Conservation (phyloP, 73 alveolate genomes). For the Tetrahymena malaccensis region DNA sequence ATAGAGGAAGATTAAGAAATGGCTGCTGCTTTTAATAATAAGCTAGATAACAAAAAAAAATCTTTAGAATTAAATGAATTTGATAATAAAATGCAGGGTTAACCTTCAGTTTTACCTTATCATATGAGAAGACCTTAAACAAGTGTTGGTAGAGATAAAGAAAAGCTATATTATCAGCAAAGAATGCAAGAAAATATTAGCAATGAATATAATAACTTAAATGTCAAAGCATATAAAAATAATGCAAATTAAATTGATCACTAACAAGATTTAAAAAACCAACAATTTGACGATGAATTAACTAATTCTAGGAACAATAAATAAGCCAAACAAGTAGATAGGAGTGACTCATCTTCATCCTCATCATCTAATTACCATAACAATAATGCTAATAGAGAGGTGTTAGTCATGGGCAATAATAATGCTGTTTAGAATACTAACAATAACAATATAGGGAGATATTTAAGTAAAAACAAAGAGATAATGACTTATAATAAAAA, state of each 20-base stretch:
- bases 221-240: background rate
- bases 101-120: background rate
- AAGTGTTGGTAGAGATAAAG: background rate
- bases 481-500: background rate
- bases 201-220: background rate
- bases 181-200: background rate
- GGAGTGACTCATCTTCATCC: background rate
- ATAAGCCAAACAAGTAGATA: background rate
- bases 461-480: background rate
- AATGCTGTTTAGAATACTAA: background rate
- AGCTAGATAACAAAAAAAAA: background rate
- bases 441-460: background rate
- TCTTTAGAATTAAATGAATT: background rate
- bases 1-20: background rate
- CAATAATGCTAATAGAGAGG: background rate
- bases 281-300: background rate
- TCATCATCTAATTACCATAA: background rate
- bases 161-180: background rate
- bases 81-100: background rate
- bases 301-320: background rate
- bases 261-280: background rate
- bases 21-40: background rate
- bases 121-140: background rate
- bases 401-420: background rate
- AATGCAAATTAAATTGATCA: background rate